Conservation (phyloP, 2,329 filamentous ascomycete species). For the Penicillium sp. region DNA sequence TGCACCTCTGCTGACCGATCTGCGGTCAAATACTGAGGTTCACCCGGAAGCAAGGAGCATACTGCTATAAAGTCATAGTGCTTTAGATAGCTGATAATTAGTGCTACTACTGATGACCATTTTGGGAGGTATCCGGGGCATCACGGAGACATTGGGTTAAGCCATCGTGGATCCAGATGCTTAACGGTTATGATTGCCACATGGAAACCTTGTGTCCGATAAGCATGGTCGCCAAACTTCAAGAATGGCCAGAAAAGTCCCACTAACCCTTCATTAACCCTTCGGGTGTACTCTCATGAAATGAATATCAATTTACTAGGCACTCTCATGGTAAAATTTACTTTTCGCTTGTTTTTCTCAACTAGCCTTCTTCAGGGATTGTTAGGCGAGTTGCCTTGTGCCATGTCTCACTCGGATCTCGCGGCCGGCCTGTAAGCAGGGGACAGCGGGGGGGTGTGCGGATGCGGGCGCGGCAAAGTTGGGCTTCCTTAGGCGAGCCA, state of each 20-base stretch:
- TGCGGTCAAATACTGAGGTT: background rate
- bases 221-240: background rate
- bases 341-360: background rate
- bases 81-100: no score
- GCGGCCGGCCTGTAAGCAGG: background rate
- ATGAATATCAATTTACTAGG: background rate
- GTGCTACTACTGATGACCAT: no score
- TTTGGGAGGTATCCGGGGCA: no score
- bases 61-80: background rate
- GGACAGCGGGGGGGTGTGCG: background rate
- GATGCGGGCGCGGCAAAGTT: constrained; percentile 2
- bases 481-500: background rate
- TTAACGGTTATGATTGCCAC: background rate
- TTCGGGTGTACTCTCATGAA: no score
- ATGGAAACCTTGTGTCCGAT: constrained; percentile 8
- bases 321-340: background rate
- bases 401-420: background rate
- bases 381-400: background rate
- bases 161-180: background rate
- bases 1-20: background rate
- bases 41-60: background rate
- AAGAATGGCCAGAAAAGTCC: background rate
- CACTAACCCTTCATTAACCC: background rate
- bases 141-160: background rate
- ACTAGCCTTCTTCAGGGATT: constrained; percentile 1